phyloP scores from a whole-genome alignment of 306 rosid genomes.

The Cercis canadensis region DNA sequence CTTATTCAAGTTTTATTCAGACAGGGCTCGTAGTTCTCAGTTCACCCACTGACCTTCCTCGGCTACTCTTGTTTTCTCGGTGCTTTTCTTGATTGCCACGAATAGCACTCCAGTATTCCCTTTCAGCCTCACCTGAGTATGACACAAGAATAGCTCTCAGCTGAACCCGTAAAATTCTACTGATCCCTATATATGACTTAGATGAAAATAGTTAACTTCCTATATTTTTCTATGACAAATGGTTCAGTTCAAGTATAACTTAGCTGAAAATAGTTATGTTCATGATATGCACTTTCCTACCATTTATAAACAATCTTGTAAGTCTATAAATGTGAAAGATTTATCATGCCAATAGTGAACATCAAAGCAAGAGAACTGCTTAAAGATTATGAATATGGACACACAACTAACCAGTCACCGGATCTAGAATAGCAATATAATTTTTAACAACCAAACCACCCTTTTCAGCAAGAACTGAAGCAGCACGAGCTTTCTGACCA shows the following conservation, averaged over 20 bases:
- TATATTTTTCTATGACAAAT: too few relatives aligned
- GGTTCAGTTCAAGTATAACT: too few relatives aligned
- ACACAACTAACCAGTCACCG: conserved; percentile 66
- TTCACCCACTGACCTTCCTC: conserved; percentile 70
- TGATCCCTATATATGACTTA: too few relatives aligned
- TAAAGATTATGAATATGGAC: neutral
- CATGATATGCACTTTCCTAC: too few relatives aligned
- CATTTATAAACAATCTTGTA: neutral
- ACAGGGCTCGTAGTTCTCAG: too few relatives aligned
- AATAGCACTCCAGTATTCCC: conserved; percentile 78
- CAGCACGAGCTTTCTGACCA: conserved; percentile 89
- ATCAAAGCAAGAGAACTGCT: neutral
- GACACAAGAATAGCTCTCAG: neutral
- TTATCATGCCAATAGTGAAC: neutral
- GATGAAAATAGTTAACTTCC: too few relatives aligned
- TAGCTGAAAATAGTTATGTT: too few relatives aligned
- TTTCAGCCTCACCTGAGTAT: conserved; percentile 82
- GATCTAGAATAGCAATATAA: conserved; percentile 71
- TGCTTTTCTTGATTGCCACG: conserved; percentile 68
- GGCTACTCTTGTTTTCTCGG: conserved; percentile 51
- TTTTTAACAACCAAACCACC: conserved; percentile 82
- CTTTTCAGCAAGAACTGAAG: conserved; percentile 75
- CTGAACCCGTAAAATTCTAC: too few relatives aligned
- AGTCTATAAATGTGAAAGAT: neutral
- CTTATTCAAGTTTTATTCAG: too few relatives aligned